phyloP scores from a whole-genome alignment of 2,329 filamentous ascomycete genomes.

The Colletotrichum destructivum region DNA sequence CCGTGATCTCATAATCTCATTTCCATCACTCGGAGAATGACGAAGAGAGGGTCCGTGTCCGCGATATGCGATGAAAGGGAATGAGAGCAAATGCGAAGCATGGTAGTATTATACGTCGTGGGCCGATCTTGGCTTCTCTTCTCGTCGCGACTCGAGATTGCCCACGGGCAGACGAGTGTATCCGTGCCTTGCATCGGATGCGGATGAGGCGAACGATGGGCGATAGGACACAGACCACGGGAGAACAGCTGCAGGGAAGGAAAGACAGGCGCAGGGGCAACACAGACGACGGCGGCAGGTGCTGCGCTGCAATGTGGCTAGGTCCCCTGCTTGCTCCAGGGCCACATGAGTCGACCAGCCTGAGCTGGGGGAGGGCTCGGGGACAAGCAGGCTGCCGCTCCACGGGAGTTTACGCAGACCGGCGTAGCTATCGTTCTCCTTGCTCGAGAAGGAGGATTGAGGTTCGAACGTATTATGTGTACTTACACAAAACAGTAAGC shows the following conservation, averaged over 20 bases:
- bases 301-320: slow-evolving; percentile 39
- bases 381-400: slow-evolving; percentile 28
- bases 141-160: slow-evolving; percentile 15
- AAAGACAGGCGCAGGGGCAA: slow-evolving; percentile 41
- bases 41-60: slow-evolving; percentile 13
- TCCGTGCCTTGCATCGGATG: slow-evolving; percentile 40
- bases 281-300: slow-evolving; percentile 37
- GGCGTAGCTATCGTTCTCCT: slow-evolving; percentile 11
- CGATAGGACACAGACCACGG: slow-evolving; percentile 42
- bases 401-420: slow-evolving; percentile 10
- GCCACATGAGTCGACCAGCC: slow-evolving; percentile 20
- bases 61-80: slow-evolving; percentile 36
- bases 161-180: slow-evolving; percentile 16
- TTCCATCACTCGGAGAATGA: slow-evolving; percentile 20
- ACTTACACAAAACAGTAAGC: slow-evolving; percentile 15
- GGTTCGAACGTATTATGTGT: slow-evolving; percentile 18
- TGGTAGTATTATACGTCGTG: slow-evolving; percentile 15
- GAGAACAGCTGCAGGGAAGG: slow-evolving; percentile 43
- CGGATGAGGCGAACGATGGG: slow-evolving; percentile 40
- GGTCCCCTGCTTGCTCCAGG: slow-evolving; percentile 34
- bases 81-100: slow-evolving; percentile 26
- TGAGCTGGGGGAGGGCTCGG: slow-evolving; percentile 16
- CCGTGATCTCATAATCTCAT: slow-evolving; percentile 40
- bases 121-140: slow-evolving; percentile 33
- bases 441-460: slow-evolving; percentile 8